Evolutionary conservation across 106 monocot species (phyloP).

Genomic region (Posidonia australis): DNA sequence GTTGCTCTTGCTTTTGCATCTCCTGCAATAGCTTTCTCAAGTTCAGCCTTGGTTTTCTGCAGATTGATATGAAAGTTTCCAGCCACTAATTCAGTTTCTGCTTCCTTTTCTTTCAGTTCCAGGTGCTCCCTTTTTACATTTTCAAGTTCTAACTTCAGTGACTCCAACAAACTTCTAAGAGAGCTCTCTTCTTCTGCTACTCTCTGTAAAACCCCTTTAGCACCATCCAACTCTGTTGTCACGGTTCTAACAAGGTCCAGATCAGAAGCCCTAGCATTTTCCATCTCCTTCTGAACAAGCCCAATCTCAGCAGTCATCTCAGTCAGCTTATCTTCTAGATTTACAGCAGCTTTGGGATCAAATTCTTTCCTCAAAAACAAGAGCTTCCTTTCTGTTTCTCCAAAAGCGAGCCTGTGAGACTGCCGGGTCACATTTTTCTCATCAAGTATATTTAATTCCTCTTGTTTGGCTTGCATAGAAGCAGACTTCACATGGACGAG

Average conservation of each 20-base stretch:
- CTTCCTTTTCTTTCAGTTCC: conserved; percentile 25
- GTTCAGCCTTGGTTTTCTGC: conserved; percentile 20
- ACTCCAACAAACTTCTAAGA: conserved; percentile 9
- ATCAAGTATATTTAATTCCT: conserved; percentile 29
- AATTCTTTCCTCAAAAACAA: conserved; percentile 43
- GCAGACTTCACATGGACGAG: conserved; percentile 56
- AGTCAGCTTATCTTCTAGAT: conserved; percentile 36
- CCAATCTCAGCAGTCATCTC: conserved; percentile 21
- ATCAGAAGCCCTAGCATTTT: conserved; percentile 5
- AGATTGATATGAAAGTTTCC: conserved; percentile 9
- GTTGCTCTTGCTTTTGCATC: conserved; percentile 11
- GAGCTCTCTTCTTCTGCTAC: conserved; percentile 15
- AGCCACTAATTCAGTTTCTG: conserved; percentile 15
- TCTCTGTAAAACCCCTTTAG: conserved; percentile 15
- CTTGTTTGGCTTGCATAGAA: conserved; percentile 39
- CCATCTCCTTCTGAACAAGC: conserved; percentile 10
- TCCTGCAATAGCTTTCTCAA: conserved; percentile 11
- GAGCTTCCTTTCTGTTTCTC: conserved; percentile 38
- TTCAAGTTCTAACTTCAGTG: conserved; percentile 18
- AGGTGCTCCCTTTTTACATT: conserved; percentile 12
- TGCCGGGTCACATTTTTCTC: conserved; percentile 42
- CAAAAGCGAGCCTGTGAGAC: conserved; percentile 32
- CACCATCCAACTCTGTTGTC: conserved; percentile 16
- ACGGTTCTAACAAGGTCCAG: conserved; percentile 7
- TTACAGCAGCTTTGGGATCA: conserved; percentile 25